Conservation (phyloP, 1,284 basidiomycete genomes). For the Papiliotrema nemorosa region DNA sequence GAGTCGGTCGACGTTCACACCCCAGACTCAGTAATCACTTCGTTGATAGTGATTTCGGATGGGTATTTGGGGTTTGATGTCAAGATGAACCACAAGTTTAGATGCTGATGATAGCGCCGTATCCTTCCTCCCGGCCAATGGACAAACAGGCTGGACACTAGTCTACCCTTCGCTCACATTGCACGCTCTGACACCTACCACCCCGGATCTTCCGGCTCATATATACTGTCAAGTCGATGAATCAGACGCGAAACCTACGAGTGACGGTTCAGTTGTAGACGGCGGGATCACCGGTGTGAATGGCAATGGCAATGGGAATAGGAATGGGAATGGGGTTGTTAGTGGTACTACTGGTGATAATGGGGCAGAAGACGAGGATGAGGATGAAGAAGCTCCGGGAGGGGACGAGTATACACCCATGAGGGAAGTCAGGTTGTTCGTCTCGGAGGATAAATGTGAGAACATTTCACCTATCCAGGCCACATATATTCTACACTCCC, state of each 20-base stretch:
- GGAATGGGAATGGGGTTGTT: constrained; percentile 4
- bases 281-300: no score
- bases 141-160: constrained; percentile 63
- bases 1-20: no score
- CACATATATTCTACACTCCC: not conserved
- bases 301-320: no score
- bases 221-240: constrained; percentile 90
- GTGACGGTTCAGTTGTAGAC: no score
- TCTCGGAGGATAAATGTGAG: constrained; percentile 63
- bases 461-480: constrained; percentile 12
- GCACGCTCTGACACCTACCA: constrained; percentile 75
- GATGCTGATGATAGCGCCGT: constrained; percentile 57
- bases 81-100: not conserved
- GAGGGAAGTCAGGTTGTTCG: constrained; percentile 72
- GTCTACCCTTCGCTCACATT: constrained; percentile 80
- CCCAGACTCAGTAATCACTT: no score
- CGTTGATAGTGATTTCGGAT: not conserved
- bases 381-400: constrained; percentile 42
- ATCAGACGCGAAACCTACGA: no score
- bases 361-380: constrained; percentile 18
- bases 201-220: constrained; percentile 56
- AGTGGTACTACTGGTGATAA: no score
- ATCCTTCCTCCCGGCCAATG: constrained; percentile 64
- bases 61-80: not conserved
- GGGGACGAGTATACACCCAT: constrained; percentile 59